Evolutionary conservation across 495 filamentous ascomycete species (phyloP).

Genomic region (Hyaloscypha variabilis): DNA sequence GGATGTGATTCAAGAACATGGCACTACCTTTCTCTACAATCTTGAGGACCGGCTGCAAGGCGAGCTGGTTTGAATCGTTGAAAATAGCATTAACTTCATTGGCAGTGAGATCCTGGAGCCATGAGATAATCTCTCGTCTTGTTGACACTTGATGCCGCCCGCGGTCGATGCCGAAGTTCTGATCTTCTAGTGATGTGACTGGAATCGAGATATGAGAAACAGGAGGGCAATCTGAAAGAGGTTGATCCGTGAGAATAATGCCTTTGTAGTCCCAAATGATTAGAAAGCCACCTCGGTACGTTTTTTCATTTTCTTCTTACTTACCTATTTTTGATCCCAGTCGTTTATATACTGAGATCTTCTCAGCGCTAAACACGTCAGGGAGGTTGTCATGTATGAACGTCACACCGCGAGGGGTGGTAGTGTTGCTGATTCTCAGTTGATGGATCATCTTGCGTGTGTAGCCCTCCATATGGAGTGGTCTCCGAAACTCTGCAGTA

Average conservation of each 20-base stretch:
- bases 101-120: not conserved
- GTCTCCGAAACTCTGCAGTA: not conserved
- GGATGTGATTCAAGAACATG: not conserved
- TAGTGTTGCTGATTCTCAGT: not conserved
- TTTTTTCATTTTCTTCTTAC: not conserved
- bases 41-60: slow-evolving; percentile 3
- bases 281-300: not conserved
- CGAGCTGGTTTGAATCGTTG: not conserved
- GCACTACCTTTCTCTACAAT: slow-evolving; percentile 1
- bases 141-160: not conserved
- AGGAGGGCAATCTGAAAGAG: not conserved
- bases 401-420: not conserved
- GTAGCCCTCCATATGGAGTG: slow-evolving; percentile 1
- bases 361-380: not conserved
- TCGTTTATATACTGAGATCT: slow-evolving; percentile 8
- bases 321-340: slow-evolving; percentile 9
- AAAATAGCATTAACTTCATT: not conserved
- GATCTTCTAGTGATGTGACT: not conserved
- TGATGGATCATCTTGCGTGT: not conserved
- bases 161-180: not conserved
- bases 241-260: slow-evolving; percentile 8
- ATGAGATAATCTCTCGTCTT: not conserved
- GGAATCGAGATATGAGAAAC: not conserved
- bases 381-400: not conserved
- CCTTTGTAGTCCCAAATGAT: not conserved